Conservation (phyloP, 1,139 yeast genomes). For the Taphrina communis region DNA sequence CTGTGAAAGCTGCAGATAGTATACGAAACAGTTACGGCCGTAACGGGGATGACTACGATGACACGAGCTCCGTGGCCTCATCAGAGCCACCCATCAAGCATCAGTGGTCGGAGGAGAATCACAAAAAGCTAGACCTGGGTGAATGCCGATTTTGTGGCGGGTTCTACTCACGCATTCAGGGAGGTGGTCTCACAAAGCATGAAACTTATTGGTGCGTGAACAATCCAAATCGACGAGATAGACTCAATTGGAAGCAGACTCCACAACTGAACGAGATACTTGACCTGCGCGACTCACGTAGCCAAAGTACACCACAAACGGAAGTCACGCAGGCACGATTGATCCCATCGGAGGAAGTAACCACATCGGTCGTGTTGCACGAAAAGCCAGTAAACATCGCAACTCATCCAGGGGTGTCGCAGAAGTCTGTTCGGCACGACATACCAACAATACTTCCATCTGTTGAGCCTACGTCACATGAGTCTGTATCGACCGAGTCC, state of each 20-base stretch:
- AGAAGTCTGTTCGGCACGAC: neutral
- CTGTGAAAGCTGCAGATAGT: neutral
- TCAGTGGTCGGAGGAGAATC: slow-evolving; percentile 5
- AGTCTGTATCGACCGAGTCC: neutral
- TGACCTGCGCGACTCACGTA: neutral
- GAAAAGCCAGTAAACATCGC: neutral
- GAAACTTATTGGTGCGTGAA: slow-evolving; percentile 15
- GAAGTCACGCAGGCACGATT: neutral
- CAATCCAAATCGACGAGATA: slow-evolving; percentile 3
- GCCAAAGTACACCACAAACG: neutral
- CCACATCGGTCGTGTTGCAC: neutral
- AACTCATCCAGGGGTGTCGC: neutral
- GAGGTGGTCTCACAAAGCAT: slow-evolving; percentile 16
- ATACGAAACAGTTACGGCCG: neutral
- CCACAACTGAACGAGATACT: neutral
- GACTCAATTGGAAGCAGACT: neutral
- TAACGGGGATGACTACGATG: neutral
- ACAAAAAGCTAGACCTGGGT: slow-evolving; percentile 1
- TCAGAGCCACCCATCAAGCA: slow-evolving; percentile 21
- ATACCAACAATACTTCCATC: neutral
- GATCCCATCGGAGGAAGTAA: neutral
- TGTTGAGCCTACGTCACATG: neutral
- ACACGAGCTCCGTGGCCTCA: slow-evolving; percentile 3
- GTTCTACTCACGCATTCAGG: slow-evolving; percentile 5
- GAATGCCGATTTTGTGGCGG: slow-evolving; percentile 19